Evolutionary conservation across 768 basidiomycete species (phyloP), one percentile per base, ranked within the genome.

Genomic region (Scleroderma citrinum): DNA sequence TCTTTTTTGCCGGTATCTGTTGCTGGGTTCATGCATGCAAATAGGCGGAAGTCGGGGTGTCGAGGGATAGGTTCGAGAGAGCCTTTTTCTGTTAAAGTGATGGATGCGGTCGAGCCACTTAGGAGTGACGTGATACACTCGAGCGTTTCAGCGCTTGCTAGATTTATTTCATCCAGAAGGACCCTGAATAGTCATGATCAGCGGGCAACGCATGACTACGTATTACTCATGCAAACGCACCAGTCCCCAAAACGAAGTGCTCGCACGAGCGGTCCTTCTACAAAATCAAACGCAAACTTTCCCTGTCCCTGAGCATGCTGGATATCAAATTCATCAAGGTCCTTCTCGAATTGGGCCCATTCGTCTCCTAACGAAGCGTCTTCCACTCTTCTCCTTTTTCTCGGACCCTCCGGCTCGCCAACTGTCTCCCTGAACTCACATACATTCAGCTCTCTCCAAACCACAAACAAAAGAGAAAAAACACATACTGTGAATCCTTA

Each of bases 11-110:
- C 96, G 13, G 97, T 88, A 58, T 99, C 96, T 3, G 94, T 99
- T 0, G 96, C 96, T 5, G 96, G 96, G 62, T 99, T 99, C 96
- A 99, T 99, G 65, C 96, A 99, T 4, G 93, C 93, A 60, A 98
- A 98, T 5, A 98, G 75, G 17, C 95, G 87, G 72, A 99, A 99
- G 59, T 95, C 86, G 16, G 92, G 83, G 64, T 99, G 96, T 0
- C 96, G 86, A 43, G 85, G 84, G 24, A 98, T 77, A 2, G 89
- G 87, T 57, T 93, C 90, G 47, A 97, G 68, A 10, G 91, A 86
- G 1, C 94, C 95, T 63, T 93, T 83, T 62, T 98, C 96, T 0
- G 92, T 92, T 49, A 99, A 72, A 0, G 92, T 90, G 56, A 99
- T 85, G 1, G 95, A 98, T 0, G 91, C 82, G 7, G 80, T 81